Base-by-base conservation (phyloP, 2,329 filamentous ascomycete genomes). In the Pyricularia sp. region DNA sequence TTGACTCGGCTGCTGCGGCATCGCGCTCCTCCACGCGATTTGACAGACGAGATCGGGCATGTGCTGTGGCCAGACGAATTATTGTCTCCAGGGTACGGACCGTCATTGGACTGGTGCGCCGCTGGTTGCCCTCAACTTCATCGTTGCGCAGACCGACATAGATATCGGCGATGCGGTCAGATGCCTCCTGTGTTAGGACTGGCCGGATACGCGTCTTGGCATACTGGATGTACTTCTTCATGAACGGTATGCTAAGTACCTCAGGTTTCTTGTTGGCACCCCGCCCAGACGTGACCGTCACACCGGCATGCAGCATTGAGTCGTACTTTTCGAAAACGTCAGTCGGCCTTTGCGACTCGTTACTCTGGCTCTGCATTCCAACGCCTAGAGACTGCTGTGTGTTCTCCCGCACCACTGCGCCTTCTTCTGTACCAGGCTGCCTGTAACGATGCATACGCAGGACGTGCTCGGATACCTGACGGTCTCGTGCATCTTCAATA, bases 211-310 rank as follows among this genome's bases (percentile, higher is more conserved):
- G 85, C 50, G 88, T 91, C 82, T 99, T 99, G 72, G 95, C 93
- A 78, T 99, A 99, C 77, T 99, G 95, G 64, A 99, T 96, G 79
- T 97, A 99, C 81, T 99, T 99, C 83, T 99, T 99, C 84, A 99
- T 93, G 80, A 99, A 99, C 0, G 94, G 92, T 70, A 99, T 97
- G 80, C 92, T 97, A 68, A 99, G 83, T 17, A 99, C 92, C 78
- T 97, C 93, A 5, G 92, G 88, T 72, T 91, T 90, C 78, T 92
- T 91, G 73, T 88, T 88, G 30, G 90, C 82, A 12, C 92, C 92
- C 58, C 92, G 87, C 11, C 91, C 91, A 14, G 89, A 85, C 4
- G 90, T 92, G 20, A 92, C 80, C 7, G 89, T 92, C 65, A 97
- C 92, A 70, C 95, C 95, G 11, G 93, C 92, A 76, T 99, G 95